These are phyloP conservation scores for Dryadomyces quercus-mongolicae DNA, from an alignment of 2,329 filamentous ascomycete genomes.

Conservation along the genomic window DNA sequence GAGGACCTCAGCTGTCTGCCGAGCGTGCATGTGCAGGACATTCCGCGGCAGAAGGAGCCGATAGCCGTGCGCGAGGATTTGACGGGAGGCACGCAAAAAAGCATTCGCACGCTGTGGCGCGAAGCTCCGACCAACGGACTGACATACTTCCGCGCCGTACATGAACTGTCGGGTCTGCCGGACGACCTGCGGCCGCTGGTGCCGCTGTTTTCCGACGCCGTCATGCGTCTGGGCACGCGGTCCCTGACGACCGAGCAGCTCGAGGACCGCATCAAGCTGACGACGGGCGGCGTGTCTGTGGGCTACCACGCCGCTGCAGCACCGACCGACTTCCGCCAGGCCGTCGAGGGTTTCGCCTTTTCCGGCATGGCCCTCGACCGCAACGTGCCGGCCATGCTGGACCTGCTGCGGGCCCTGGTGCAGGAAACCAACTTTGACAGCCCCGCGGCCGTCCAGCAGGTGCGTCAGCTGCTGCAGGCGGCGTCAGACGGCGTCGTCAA, in stretches of 20 bases:
- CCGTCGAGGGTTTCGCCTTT: conserved; percentile 72
- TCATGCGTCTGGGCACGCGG: conserved; percentile 87
- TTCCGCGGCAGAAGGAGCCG: conserved; percentile 62
- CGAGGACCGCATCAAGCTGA: conserved; percentile 90
- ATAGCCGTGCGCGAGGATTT: conserved; percentile 42
- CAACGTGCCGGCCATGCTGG: conserved; percentile 85
- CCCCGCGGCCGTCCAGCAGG: conserved; percentile 66
- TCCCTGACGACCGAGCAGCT: conserved; percentile 85
- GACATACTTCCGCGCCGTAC: conserved; percentile 89
- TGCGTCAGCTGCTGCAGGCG: conserved; percentile 75
- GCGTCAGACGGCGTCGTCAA: conserved; percentile 85
- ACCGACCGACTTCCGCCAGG: conserved; percentile 56
- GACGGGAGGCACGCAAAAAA: conserved; percentile 21
- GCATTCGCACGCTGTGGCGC: conserved; percentile 69
- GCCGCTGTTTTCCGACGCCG: conserved; percentile 80
- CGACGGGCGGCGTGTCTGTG: conserved; percentile 82
- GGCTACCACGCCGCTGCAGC: conserved; percentile 74
- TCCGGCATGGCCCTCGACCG: conserved; percentile 80
- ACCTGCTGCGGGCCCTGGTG: conserved; percentile 68
- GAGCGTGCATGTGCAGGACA: conserved; percentile 79
- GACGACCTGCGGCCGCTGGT: conserved; percentile 75
- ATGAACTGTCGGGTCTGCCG: conserved; percentile 65
- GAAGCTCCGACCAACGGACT: conserved; percentile 90
- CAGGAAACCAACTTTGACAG: conserved; percentile 84
- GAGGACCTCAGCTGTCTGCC: conserved; percentile 82